Conservation (phyloP, 208 protist species). For the Histomonas meleagridis region DNA sequence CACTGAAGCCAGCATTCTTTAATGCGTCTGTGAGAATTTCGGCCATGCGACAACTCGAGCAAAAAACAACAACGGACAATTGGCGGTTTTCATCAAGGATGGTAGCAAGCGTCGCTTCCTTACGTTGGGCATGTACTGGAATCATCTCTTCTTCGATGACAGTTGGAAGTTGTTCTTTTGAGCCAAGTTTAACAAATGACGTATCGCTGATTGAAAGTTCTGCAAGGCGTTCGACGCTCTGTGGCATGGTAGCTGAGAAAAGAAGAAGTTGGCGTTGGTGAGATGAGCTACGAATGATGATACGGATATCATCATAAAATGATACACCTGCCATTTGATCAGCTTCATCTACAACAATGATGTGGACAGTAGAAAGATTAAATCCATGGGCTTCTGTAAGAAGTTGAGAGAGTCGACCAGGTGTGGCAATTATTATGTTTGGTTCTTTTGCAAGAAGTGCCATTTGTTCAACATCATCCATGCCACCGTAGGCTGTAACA, state of each 20-base stretch:
- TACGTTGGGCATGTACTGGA: neutral
- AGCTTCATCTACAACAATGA: conserved; percentile 29
- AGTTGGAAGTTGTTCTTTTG: neutral
- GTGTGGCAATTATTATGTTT: conserved; percentile 34
- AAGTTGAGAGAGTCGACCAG: neutral
- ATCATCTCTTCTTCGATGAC: neutral
- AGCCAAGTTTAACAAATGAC: neutral
- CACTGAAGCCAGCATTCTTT: neutral
- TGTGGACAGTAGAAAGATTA: neutral
- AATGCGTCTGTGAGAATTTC: neutral
- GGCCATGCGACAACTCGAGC: neutral
- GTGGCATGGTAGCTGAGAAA: conserved; percentile 27
- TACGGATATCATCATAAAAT: conserved; percentile 25
- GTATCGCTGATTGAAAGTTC: neutral
- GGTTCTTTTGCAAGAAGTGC: neutral
- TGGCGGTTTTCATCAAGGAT: neutral
- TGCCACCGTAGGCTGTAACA: neutral
- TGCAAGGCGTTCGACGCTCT: neutral
- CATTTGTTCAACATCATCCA: conserved; percentile 22
- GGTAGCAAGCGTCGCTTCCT: neutral
- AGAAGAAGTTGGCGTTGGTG: neutral
- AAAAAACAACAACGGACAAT: neutral
- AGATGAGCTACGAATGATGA: neutral
- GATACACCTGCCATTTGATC: conserved; percentile 19
- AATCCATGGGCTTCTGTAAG: conserved; percentile 5